Evolutionary conservation across 2,329 filamentous ascomycete genomes (phyloP).

Genomic region (Diaporthe citri): DNA sequence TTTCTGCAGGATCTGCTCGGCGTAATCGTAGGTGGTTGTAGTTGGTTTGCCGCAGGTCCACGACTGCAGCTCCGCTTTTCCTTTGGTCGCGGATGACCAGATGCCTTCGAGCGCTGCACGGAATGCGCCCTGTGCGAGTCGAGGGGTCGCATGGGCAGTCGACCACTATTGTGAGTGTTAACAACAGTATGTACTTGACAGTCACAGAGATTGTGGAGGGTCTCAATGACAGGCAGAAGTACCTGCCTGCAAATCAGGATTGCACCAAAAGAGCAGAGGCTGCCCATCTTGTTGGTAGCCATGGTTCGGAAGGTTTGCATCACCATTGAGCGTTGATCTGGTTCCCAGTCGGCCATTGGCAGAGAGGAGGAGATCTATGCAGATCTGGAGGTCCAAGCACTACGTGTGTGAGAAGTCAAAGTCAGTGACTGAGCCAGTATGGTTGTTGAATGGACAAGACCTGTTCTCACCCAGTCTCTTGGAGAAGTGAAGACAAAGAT

Average conservation of each 20-base stretch:
- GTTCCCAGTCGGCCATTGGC: slow-evolving; percentile 72
- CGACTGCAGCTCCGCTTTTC: slow-evolving; percentile 62
- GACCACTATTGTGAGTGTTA: slow-evolving; percentile 62
- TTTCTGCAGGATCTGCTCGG: slow-evolving; percentile 66
- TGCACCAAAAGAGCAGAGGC: slow-evolving; percentile 76
- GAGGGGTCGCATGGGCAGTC: slow-evolving; percentile 73
- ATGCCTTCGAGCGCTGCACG: slow-evolving; percentile 73
- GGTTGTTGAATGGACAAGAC: not conserved
- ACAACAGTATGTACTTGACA: not conserved
- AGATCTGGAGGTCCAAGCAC: slow-evolving; percentile 42
- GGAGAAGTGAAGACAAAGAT: slow-evolving; percentile 52
- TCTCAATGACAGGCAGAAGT: not conserved
- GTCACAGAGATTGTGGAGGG: rapidly evolving
- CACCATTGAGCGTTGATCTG: slow-evolving; percentile 70
- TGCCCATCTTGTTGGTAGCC: slow-evolving; percentile 69
- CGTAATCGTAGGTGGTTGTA: slow-evolving; percentile 73
- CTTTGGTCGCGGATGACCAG: slow-evolving; percentile 62
- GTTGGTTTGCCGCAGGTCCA: slow-evolving; percentile 76
- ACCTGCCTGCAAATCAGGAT: slow-evolving; percentile 70
- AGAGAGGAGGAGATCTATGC: slow-evolving; percentile 49
- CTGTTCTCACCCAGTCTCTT: slow-evolving; percentile 48
- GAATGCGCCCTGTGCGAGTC: slow-evolving; percentile 79
- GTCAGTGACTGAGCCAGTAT: not conserved
- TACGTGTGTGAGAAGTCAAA: not conserved
- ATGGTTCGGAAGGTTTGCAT: slow-evolving; percentile 45